These are phyloP conservation scores for Neospermospora avenae DNA, from an alignment of 2,329 filamentous ascomycete genomes.

Conservation along the genomic window DNA sequence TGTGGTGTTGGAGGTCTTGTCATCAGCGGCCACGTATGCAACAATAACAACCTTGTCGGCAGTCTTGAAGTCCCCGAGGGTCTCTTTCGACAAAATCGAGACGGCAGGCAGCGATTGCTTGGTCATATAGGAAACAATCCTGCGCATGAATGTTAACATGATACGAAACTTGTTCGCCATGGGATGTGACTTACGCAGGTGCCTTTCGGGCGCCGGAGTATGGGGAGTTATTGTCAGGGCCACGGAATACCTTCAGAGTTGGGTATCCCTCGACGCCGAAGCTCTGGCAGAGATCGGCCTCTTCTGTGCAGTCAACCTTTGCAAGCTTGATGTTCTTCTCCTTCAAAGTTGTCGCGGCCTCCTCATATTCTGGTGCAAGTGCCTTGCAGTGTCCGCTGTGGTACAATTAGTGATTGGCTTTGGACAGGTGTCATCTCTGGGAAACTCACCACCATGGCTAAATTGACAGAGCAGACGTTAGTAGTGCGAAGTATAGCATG, in stretches of 20 bases:
- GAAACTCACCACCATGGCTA: conserved; percentile 38
- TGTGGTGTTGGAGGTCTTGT: conserved; percentile 83
- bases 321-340: conserved; percentile 82
- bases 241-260: conserved; percentile 98
- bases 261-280: conserved; percentile 97
- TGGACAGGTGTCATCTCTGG: conserved; percentile 20
- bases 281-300: conserved; percentile 84
- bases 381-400: conserved; percentile 88
- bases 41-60: conserved; percentile 95
- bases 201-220: conserved; percentile 92
- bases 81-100: conserved; percentile 75
- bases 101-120: conserved; percentile 96
- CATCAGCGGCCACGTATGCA: conserved; percentile 76
- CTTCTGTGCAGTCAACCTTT: conserved; percentile 94
- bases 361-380: conserved; percentile 87
- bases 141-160: conserved; percentile 30
- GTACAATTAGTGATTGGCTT: conserved; percentile 28
- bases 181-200: conserved; percentile 52
- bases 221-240: conserved; percentile 72
- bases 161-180: background rate
- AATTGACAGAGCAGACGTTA: conserved; percentile 25
- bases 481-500: conserved; percentile 19
- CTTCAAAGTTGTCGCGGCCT: conserved; percentile 78
- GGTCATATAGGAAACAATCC: conserved; percentile 85
- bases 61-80: conserved; percentile 93